Evolutionary conservation across 2,329 filamentous ascomycete species (phyloP), one percentile per base, ranked within the genome.

Genomic region (Pseudohalonectria lignicola): DNA sequence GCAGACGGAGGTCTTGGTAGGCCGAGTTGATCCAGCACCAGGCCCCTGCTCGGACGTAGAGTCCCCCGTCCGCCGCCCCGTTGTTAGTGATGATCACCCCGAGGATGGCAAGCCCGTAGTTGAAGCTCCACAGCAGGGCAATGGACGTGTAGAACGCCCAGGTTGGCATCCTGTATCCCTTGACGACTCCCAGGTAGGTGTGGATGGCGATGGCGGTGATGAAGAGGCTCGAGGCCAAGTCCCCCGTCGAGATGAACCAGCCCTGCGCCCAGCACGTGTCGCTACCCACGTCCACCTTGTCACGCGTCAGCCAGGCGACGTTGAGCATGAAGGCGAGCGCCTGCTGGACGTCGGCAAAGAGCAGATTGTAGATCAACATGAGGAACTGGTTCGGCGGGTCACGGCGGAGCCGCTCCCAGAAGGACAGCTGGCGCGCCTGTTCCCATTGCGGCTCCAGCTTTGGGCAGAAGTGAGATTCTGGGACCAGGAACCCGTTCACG

Each of bases 291-390:
- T 66, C 48, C 13, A 84, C 67, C 0, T 60, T 63, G 51, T 79
- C 63, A 12, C 60, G 52, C 1, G 56, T 53, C 5, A 82, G 59
- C 70, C 79, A 80, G 26, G 69, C 60, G 4, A 69, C 66, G 43
- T 78, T 82, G 35, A 83, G 61, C 31, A 79, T 48, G 50, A 83
- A 85, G 4, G 76, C 74, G 1, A 74, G 53, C 7, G 74, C 67
- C 49, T 84, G 80, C 48, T 79, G 74, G 39, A 82, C 67, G 47
- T 85, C 80, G 41, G 80, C 79, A 17, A 81, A 57, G 5, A 85
- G 61, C 0, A 85, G 67, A 51, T 84, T 84, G 52, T 81, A 73
- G 41, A 84, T 79, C 4, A 85, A 63, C 0, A 84, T 62, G 20
- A 83, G 66, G 49, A 83, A 81, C 53, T 84, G 80, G 45, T 82